A percentile compares a stretch with the other conserved stretches of the same genome.
Conservation (phyloP, 129 eudicot genomes). For the Centella asiatica region DNA sequence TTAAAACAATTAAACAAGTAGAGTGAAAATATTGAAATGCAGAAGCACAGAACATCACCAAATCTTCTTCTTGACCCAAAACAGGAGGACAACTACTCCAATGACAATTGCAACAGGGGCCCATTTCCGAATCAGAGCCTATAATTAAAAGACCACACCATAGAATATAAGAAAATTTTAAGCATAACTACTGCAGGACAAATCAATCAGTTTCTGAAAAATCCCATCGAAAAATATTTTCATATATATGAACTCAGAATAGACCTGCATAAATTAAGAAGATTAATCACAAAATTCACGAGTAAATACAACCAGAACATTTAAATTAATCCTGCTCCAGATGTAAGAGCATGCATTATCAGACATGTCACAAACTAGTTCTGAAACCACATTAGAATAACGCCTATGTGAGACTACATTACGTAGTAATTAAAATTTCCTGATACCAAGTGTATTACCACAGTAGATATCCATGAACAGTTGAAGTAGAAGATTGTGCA, state of each 20-base stretch:
- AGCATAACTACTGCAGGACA: neutral
- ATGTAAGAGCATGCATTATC: too few species aligned
- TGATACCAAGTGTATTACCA: too few species aligned
- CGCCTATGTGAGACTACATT: too few species aligned
- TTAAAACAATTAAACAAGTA: neutral
- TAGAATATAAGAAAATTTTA: neutral
- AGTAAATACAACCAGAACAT: too few species aligned
- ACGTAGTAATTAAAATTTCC: too few species aligned
- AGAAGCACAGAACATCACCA: slow-evolving; percentile 40
- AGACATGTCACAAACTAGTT: too few species aligned
- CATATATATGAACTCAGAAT: neutral
- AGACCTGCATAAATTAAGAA: too few species aligned
- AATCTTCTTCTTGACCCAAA: slow-evolving; percentile 72
- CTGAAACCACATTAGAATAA: too few species aligned
- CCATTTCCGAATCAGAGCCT: slow-evolving; percentile 94
- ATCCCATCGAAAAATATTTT: neutral
- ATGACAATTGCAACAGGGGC: slow-evolving; percentile 95
- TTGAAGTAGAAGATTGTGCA: too few species aligned
- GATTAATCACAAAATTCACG: too few species aligned
- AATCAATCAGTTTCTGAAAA: slow-evolving; percentile 1
- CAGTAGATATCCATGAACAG: too few species aligned
- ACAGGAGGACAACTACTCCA: slow-evolving; percentile 76
- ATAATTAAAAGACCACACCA: neutral
- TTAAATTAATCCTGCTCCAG: too few species aligned
- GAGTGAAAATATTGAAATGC: slow-evolving; percentile 2